phyloP scores from a whole-genome alignment of 768 basidiomycete species.

The Auricularia sp. region DNA sequence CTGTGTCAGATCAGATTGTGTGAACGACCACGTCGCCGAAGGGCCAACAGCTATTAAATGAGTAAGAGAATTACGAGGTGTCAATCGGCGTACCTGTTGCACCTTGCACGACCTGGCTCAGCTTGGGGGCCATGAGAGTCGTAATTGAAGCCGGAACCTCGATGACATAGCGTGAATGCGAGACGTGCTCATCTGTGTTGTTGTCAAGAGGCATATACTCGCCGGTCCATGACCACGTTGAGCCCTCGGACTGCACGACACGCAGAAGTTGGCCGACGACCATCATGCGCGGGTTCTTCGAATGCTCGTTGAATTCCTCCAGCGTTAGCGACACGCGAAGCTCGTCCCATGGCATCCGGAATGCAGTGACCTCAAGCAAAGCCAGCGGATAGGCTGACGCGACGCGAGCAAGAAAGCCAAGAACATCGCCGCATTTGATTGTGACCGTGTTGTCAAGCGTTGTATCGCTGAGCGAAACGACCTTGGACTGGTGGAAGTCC shows the following conservation, averaged over 20 bases:
- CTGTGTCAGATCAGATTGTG: no score
- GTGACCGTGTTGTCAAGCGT: neutral
- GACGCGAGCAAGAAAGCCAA: neutral
- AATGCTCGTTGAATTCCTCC: neutral
- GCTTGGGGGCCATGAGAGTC: neutral
- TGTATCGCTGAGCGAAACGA: neutral
- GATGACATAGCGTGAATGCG: neutral
- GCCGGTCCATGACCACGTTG: neutral
- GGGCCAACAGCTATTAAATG: no score
- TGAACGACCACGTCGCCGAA: no score
- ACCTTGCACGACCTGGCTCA: neutral
- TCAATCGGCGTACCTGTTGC: no score
- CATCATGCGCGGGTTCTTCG: neutral
- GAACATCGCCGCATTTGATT: neutral
- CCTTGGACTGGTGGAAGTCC: neutral
- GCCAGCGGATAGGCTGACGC: neutral
- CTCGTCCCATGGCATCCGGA: neutral
- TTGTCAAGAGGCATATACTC: neutral
- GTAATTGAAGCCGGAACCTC: neutral
- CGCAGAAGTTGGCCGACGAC: neutral
- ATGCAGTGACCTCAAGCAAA: neutral
- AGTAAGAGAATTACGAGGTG: no score
- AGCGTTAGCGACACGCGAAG: neutral
- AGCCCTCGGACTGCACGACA: neutral
- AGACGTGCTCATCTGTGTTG: neutral